A percentile compares a stretch with the other conserved stretches of the same genome.
These are phyloP conservation scores for Lachnellula occidentalis DNA, from an alignment of 2,329 filamentous ascomycete species.

Conservation along the genomic window DNA sequence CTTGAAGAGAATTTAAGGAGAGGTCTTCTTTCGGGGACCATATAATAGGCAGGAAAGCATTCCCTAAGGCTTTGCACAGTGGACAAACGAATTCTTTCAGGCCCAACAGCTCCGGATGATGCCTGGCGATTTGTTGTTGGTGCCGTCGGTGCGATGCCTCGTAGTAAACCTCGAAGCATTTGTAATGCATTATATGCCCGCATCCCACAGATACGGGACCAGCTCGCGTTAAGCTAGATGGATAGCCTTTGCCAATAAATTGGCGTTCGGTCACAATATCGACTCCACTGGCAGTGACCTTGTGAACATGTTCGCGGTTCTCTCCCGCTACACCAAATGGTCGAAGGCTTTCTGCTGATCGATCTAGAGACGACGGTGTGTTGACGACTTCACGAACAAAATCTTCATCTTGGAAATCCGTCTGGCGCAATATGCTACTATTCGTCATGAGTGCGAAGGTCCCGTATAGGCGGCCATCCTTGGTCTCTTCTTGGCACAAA, in stretches of 20 bases:
- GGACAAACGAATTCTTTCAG: constrained; percentile 92
- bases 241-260: constrained; percentile 84
- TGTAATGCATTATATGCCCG: constrained; percentile 97
- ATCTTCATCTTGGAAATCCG: constrained; percentile 73
- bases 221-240: constrained; percentile 55
- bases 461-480: constrained; percentile 82
- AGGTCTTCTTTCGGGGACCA: constrained; percentile 91
- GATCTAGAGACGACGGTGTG: constrained; percentile 76
- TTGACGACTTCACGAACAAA: constrained; percentile 78
- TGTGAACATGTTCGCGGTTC: constrained; percentile 72
- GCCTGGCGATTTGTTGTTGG: constrained; percentile 84
- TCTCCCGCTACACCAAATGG: constrained; percentile 89
- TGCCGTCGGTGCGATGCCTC: constrained; percentile 80
- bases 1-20: constrained; percentile 66
- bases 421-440: constrained; percentile 81
- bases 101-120: constrained; percentile 78
- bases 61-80: constrained; percentile 92
- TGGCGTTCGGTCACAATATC: constrained; percentile 70
- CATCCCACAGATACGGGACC: constrained; percentile 88
- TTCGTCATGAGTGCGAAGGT: constrained; percentile 88
- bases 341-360: constrained; percentile 73
- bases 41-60: constrained; percentile 87
- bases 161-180: constrained; percentile 89
- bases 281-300: constrained; percentile 67
- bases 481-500: constrained; percentile 91